Base-by-base conservation (phyloP, 1,284 basidiomycete species). In the Trichosporon sp. region DNA sequence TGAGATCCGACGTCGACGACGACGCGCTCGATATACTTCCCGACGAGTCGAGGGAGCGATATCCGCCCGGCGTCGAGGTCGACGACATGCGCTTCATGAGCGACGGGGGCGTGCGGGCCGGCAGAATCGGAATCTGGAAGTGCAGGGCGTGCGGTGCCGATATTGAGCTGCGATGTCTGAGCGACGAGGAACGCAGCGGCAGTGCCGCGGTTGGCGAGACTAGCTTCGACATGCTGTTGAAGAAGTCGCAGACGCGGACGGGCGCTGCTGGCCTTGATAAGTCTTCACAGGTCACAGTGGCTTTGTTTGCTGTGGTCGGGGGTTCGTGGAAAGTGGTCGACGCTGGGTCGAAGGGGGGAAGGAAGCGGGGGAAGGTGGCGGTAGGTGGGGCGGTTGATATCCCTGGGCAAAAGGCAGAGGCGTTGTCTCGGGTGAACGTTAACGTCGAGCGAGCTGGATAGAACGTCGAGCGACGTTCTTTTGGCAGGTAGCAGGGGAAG, bases 91-190 rank as follows among this genome's bases (percentile, higher is more conserved):
- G 69, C 61, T 71, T 66, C 29, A 75, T 68, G 7, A 77, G 70
- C 9, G 71, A 73, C 1, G 74, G 75, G 1, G 75, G 75, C 4
- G 71, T 73, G 6, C 67, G 74, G 10, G 61, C 49, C 1, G 70
- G 67, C 32, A 75, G 33, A n/a, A 65, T 57, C 19, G 71, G 66
- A 25, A 75, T 61, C 34, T 64, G 61, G 67, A 75, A 77, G 69
- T 77, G 74, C 23, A 77, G 67, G 1, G 74, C 71, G 44, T 69
- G 69, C 13, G 71, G 32, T 2, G 65, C 65, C 8, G 61, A 60
- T 25, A 60, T 34, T 9, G 52, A 57, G 57, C 37, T 23, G 46
- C n/a, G 33, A 34, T 25, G 10, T 36, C 46, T 11, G 29, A 6
- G 36, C 27, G 44, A 19, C 9, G 56, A 33, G 40, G 56, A 32